Conservation (phyloP, 164 flowering plant genomes). For the Vitis riparia region DNA sequence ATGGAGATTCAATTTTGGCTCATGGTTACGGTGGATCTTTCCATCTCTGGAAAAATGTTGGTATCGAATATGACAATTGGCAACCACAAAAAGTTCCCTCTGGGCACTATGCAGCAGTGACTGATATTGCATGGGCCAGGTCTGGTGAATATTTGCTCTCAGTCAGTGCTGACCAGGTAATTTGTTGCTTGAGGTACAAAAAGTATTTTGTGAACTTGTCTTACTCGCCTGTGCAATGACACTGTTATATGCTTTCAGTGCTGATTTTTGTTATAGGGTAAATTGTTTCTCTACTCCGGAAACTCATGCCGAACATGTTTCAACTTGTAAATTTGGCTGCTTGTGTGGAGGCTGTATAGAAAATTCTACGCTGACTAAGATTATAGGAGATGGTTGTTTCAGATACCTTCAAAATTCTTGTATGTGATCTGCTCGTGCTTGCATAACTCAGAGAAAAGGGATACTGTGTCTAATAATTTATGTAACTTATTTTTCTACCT, state of each 20-base stretch:
- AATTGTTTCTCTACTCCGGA: not conserved
- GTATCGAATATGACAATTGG: conserved; percentile 71
- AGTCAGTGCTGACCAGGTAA: conserved; percentile 97
- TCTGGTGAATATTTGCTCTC: conserved; percentile 74
- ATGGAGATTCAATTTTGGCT: conserved; percentile 74
- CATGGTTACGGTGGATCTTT: conserved; percentile 98
- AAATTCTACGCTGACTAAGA: too few species aligned
- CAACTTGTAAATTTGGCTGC: not conserved
- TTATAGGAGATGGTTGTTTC: too few species aligned
- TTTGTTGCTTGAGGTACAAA: not conserved
- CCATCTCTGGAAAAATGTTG: conserved; percentile 91
- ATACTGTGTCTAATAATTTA: too few species aligned
- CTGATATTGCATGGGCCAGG: conserved; percentile 81
- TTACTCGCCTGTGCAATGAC: not conserved
- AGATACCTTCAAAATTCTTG: too few species aligned
- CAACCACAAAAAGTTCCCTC: conserved; percentile 93
- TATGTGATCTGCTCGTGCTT: too few species aligned
- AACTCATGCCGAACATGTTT: not conserved
- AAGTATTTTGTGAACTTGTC: not conserved
- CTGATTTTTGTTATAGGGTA: not conserved
- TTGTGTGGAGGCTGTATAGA: too few species aligned
- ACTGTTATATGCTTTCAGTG: not conserved
- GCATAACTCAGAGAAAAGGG: too few species aligned
- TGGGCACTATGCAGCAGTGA: conserved; percentile 84
- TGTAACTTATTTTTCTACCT: too few species aligned